Evolutionary conservation across 78 protist species (phyloP).

Genomic region (Andalucia godoyi): DNA sequence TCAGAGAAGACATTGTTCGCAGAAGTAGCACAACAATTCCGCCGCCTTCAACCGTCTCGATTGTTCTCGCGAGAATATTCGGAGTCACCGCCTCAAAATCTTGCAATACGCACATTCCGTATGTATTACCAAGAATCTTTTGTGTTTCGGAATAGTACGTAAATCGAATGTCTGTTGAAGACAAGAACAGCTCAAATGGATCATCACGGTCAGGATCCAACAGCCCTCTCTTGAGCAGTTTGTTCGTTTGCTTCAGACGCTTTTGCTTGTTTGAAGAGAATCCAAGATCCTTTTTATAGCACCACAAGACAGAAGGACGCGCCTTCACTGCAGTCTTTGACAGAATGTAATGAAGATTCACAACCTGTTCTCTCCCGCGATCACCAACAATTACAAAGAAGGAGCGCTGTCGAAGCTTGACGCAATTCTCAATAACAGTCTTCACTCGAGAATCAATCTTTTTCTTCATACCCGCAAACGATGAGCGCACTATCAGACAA

Average conservation of each 20-base stretch:
- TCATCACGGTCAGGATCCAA: slow-evolving; percentile 53
- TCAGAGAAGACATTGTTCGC: slow-evolving; percentile 65
- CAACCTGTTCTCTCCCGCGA: slow-evolving; percentile 69
- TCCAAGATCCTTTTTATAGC: slow-evolving; percentile 89
- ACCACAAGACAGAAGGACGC: slow-evolving; percentile 94
- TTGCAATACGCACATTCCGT: slow-evolving; percentile 93
- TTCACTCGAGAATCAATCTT: slow-evolving; percentile 80
- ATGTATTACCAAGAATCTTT: slow-evolving; percentile 94
- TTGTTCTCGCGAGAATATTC: slow-evolving; percentile 90
- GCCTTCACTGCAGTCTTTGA: slow-evolving; percentile 59
- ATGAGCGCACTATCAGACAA: too few relatives aligned
- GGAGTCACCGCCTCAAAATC: slow-evolving; percentile 99
- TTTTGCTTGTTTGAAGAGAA: slow-evolving; percentile 33
- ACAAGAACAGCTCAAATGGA: slow-evolving; percentile 89
- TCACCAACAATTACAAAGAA: slow-evolving; percentile 94
- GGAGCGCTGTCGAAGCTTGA: slow-evolving; percentile 58
- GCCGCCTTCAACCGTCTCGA: slow-evolving; percentile 99
- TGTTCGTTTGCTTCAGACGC: slow-evolving; percentile 32
- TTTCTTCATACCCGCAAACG: too few relatives aligned
- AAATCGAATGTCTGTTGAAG: slow-evolving; percentile 79
- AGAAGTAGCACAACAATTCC: slow-evolving; percentile 86
- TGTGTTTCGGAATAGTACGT: slow-evolving; percentile 91
- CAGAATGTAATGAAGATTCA: slow-evolving; percentile 89
- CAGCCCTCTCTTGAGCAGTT: slow-evolving; percentile 34
- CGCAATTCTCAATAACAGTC: slow-evolving; percentile 77